Evolutionary conservation across 441 rosid species (phyloP).

Genomic region (Sinapis alba): DNA sequence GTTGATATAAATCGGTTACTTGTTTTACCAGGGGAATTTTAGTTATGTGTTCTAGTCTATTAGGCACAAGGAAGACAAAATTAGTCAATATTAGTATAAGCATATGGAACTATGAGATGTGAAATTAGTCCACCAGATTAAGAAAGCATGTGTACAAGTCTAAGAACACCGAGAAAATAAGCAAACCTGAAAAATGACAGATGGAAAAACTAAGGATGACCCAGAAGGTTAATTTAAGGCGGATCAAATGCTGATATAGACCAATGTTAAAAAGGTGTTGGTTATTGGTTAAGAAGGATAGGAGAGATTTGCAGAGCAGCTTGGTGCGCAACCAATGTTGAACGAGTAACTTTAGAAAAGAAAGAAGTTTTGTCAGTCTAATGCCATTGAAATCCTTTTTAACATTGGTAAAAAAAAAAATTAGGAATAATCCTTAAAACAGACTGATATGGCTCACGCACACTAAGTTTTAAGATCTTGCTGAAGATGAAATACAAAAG

Average conservation of each 20-base stretch:
- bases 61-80: too few species aligned
- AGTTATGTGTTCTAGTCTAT: too few species aligned
- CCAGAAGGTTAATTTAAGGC: neutral
- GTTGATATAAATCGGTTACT: neutral
- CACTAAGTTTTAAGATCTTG: neutral
- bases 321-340: neutral
- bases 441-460: neutral
- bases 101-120: too few species aligned
- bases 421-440: slow-evolving; percentile 23
- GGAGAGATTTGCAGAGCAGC: neutral
- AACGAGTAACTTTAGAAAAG: neutral
- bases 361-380: neutral
- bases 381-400: neutral
- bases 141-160: too few species aligned
- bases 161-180: too few species aligned
- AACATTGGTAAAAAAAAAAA: neutral
- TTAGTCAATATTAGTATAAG: too few species aligned
- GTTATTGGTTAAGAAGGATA: too few species aligned
- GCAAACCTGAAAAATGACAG: neutral
- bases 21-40: too few species aligned
- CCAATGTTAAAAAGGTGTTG: too few species aligned
- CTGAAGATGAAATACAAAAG: neutral
- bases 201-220: neutral
- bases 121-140: too few species aligned
- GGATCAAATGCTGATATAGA: too few species aligned